Evolutionary conservation across 1,139 yeast genomes (phyloP), one percentile per base, ranked within the genome.

Genomic region (Debaryomyces subglobosus): DNA sequence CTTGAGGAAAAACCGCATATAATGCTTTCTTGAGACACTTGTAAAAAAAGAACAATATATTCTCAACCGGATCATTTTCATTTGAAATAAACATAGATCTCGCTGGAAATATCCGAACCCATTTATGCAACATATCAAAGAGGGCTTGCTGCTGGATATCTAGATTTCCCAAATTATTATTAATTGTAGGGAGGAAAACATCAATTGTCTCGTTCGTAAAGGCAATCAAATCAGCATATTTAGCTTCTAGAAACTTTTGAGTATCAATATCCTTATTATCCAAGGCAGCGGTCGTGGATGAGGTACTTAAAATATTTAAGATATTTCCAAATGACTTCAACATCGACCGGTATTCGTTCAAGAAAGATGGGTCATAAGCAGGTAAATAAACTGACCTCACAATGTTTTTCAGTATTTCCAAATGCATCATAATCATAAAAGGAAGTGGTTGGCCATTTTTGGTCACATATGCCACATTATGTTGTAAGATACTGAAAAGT

Each of bases 1-100:
- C 68, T 49, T 75, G 80, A 1, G 80, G 80, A 25, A 68, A 61
- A 13, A 74, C 58, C 0, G 77, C 74, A 54, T 61, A 72, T 15
- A 74, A 54, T 0, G 69, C 60, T 51, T 72, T 73, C 48, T 69
- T 71, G 50, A 72, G 63, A 10, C 65, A 63, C 49, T 69, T 68
- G 60, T 61, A 71, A 52, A 69, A 73, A 7, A 74, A 56, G 49
- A 65, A 71, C 15, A 74, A 49, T 10, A 72, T 53, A 46, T 66
- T 66, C 44, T 70, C 74, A 20, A 70, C 49, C 2, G 77, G 70
- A 44, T 69, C 68, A 24, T 66, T 53, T 1, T 56, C 49, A 3
- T 54, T 43, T 18, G 60, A 58, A 7, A 64, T 56, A 7, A 64
- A 56, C 39, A 68, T 54, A 9, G 73, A 54, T 42, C 62, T 56